Percentiles rank a stretch among this genome's conserved stretches.
These are phyloP conservation scores for Phytophthora tentaculata DNA, from an alignment of 352 stramenopile species.

Conservation along the genomic window DNA sequence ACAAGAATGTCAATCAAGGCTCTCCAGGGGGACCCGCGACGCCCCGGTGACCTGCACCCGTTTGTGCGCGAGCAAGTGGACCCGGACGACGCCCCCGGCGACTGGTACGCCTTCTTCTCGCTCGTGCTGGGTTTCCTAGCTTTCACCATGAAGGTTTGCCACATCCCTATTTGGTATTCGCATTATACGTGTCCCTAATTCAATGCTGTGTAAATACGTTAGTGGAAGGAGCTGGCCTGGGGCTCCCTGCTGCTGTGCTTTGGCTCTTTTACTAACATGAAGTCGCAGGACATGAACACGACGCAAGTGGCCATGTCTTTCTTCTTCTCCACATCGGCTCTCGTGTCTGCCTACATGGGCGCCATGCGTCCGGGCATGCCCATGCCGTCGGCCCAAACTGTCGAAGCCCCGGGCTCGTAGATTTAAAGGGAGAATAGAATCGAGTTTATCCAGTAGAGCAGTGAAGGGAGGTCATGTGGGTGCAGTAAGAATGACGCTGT, in stretches of 20 bases:
- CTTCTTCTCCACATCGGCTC: constrained; percentile 74
- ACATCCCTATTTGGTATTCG: no score
- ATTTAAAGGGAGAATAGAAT: constrained; percentile 4
- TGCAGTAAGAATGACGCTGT: constrained; percentile 30
- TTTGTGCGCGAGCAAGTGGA: constrained; percentile 68
- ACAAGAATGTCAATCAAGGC: constrained; percentile 39
- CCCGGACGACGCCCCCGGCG: constrained; percentile 39
- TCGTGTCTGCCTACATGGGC: constrained; percentile 69
- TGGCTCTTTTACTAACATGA: constrained; percentile 71
- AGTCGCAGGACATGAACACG: constrained; percentile 61
- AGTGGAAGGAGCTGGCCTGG: constrained; percentile 78
- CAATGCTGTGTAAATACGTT: no score
- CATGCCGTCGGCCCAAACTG: constrained; percentile 1
- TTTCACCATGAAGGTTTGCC: constrained; percentile 75
- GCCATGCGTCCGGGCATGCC: constrained; percentile 40
- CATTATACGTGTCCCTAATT: no score
- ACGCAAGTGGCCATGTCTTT: constrained; percentile 77
- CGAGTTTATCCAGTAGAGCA: constrained; percentile 4
- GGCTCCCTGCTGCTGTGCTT: constrained; percentile 68
- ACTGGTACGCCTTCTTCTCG: constrained; percentile 77
- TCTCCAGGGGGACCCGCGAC: constrained; percentile 61
- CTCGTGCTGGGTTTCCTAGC: constrained; percentile 59
- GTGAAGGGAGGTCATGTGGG: neutral
- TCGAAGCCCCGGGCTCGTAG: constrained; percentile 26
- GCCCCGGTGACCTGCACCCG: constrained; percentile 69